phyloP scores from a whole-genome alignment of 192 early-diverging fungal genomes.

The Backusella liffmaniae region DNA sequence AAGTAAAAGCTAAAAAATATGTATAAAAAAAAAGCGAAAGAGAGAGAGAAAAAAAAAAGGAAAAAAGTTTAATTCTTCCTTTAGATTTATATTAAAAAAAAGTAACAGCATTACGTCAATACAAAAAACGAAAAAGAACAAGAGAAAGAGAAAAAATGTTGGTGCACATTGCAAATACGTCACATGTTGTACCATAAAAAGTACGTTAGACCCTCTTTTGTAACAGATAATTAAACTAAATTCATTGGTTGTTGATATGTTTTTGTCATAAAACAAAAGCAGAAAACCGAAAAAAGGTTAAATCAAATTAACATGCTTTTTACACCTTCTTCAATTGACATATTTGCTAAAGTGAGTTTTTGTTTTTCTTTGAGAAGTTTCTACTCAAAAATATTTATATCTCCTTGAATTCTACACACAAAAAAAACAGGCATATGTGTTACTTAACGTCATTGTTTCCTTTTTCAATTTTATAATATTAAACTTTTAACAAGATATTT shows the following conservation, averaged over 20 bases:
- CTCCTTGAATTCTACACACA: background rate
- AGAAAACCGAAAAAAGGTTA: background rate
- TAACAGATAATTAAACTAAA: background rate
- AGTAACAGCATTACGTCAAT: conserved; percentile 1
- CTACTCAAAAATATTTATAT: background rate
- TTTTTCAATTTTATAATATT: background rate
- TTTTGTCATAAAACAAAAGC: background rate
- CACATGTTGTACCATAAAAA: background rate
- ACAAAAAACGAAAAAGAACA: background rate
- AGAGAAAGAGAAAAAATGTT: background rate
- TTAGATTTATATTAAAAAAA: background rate
- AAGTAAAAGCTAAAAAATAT: background rate
- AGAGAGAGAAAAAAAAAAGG: background rate
- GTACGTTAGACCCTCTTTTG: background rate
- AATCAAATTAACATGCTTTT: background rate
- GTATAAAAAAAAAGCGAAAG: conserved; percentile 8
- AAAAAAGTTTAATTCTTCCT: background rate
- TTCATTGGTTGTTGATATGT: background rate
- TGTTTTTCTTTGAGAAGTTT: background rate
- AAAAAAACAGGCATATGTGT: background rate
- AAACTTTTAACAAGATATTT: background rate
- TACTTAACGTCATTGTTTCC: conserved; percentile 2
- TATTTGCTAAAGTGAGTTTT: background rate
- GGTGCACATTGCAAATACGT: background rate
- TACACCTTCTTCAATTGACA: background rate